phyloP scores from a whole-genome alignment of 1,139 yeast species.

The Zygoascus meyerae region DNA sequence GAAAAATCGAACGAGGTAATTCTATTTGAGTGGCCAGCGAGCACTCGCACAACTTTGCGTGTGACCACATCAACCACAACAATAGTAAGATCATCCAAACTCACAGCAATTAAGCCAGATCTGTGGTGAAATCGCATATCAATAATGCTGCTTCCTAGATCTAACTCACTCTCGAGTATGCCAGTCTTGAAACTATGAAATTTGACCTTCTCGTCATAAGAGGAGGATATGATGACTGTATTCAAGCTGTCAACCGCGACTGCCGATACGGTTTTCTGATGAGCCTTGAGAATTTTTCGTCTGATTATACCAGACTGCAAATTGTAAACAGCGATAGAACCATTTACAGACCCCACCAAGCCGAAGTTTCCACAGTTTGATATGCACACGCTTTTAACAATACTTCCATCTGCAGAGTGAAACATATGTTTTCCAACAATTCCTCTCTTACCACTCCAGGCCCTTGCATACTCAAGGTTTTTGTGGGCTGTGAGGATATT shows the following conservation, averaged over 20 bases:
- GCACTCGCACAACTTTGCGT: conserved; percentile 74
- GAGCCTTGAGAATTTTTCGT: conserved; percentile 52
- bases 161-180: conserved; percentile 59
- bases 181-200: conserved; percentile 81
- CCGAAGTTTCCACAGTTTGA: conserved; percentile 96
- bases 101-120: conserved; percentile 79
- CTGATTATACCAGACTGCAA: conserved; percentile 83
- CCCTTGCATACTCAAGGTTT: conserved; percentile 76
- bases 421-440: conserved; percentile 73
- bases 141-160: conserved; percentile 73
- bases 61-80: conserved; percentile 79
- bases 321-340: conserved; percentile 85
- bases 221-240: conserved; percentile 75
- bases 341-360: conserved; percentile 82
- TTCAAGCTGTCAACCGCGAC: conserved; percentile 87
- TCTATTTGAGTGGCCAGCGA: conserved; percentile 87
- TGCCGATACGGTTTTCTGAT: conserved; percentile 81
- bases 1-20: conserved; percentile 86
- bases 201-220: conserved; percentile 84
- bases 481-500: conserved; percentile 88
- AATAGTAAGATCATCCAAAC: conserved; percentile 80
- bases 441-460: conserved; percentile 84
- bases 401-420: conserved; percentile 68
- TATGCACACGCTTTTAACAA: conserved; percentile 74
- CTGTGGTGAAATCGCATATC: conserved; percentile 68